These are phyloP conservation scores for peach (Prunus persica) DNA, from an alignment of 306 rosid genomes.

Conservation along the genomic window Prunus_persica_NCBIv2 NC_034014.1:3128001-3128500, in stretches of 20 bases:
- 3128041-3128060: conserved; percentile 86
- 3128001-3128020: conserved; percentile 64
- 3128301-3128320: conserved; percentile 52
- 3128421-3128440: background rate
- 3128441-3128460: background rate
- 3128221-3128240: conserved; percentile 52
- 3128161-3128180: conserved; percentile 34
- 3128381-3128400: conserved; percentile 3
- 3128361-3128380: background rate
- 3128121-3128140: conserved; percentile 77
- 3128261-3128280: conserved; percentile 34
- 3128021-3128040: conserved; percentile 66
- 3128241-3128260: conserved; percentile 51
- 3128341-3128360: background rate
- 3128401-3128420: background rate
- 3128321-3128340: conserved; percentile 29
- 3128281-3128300: conserved; percentile 37
- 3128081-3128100: conserved; percentile 79
- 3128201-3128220: conserved; percentile 38
- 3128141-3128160: conserved; percentile 57
- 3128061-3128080: conserved; percentile 86
- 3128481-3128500: background rate
- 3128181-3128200: conserved; percentile 46
- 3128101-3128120: conserved; percentile 79
- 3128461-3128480: background rate